phyloP scores from a whole-genome alignment of 257 asterid species.

The Scutellaria barbata region DNA sequence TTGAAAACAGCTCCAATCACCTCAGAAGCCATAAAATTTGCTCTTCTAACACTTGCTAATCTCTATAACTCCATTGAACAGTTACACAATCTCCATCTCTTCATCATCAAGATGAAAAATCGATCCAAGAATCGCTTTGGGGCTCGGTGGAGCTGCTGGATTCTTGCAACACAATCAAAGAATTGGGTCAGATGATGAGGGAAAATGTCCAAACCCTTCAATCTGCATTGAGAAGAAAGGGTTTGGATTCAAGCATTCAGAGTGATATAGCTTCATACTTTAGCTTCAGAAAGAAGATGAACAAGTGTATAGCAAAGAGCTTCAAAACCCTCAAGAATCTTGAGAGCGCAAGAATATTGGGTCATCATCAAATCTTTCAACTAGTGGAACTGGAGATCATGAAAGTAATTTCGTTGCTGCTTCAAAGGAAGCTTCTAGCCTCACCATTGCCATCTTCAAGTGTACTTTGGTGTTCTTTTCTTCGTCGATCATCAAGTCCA shows the following conservation, averaged over 20 bases:
- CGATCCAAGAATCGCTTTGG: constrained; percentile 51
- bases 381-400: too few species aligned
- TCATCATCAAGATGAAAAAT: constrained; percentile 37
- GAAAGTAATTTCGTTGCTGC: not conserved
- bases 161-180: constrained; percentile 55
- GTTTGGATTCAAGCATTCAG: constrained; percentile 46
- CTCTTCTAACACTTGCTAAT: constrained; percentile 48
- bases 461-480: constrained; percentile 39
- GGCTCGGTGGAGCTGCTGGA: constrained; percentile 62
- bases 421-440: constrained; percentile 29
- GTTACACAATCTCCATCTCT: constrained; percentile 34
- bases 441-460: constrained; percentile 34
- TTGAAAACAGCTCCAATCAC: constrained; percentile 33
- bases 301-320: constrained; percentile 50
- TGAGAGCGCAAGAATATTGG: constrained; percentile 44
- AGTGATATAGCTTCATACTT: constrained; percentile 45
- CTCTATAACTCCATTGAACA: constrained; percentile 49
- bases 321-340: constrained; percentile 55
- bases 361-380: constrained; percentile 6
- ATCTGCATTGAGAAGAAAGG: constrained; percentile 71
- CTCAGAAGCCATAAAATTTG: constrained; percentile 46
- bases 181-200: constrained; percentile 45
- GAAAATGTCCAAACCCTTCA: constrained; percentile 59
- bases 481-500: constrained; percentile 20
- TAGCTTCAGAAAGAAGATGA: constrained; percentile 53